Evolutionary conservation across 495 filamentous ascomycete species (phyloP).

Genomic region (Delitschia confertaspora): DNA sequence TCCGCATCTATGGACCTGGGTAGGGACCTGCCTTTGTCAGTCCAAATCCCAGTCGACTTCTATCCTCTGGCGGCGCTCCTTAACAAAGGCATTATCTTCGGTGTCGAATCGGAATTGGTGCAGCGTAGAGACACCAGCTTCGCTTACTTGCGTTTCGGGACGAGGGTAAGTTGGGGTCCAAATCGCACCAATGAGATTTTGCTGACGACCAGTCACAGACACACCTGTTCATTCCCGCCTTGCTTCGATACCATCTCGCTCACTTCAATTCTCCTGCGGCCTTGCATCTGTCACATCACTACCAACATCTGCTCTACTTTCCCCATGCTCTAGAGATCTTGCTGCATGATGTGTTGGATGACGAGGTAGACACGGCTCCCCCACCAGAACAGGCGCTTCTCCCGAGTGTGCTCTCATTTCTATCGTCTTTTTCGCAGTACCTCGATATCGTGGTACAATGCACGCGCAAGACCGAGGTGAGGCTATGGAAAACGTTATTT

Average conservation of each 20-base stretch:
- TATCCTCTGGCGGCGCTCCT: constrained; percentile 84
- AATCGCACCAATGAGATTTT: not conserved
- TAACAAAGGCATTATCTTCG: constrained; percentile 77
- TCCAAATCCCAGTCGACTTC: constrained; percentile 70
- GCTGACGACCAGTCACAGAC: constrained; percentile 30
- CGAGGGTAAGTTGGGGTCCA: constrained; percentile 30
- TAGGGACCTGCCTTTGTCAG: constrained; percentile 52
- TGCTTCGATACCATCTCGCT: constrained; percentile 67
- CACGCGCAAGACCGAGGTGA: constrained; percentile 91
- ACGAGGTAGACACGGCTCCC: constrained; percentile 72
- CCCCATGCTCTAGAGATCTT: constrained; percentile 87
- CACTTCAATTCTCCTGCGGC: constrained; percentile 65
- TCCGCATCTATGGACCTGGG: constrained; percentile 52
- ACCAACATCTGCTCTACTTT: constrained; percentile 80
- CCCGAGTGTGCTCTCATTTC: constrained; percentile 76
- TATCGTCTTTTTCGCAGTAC: constrained; percentile 81
- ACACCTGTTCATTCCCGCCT: constrained; percentile 73
- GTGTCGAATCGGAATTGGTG: constrained; percentile 83
- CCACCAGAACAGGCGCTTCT: constrained; percentile 57
- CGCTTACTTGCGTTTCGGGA: constrained; percentile 57
- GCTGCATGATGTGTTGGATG: constrained; percentile 86
- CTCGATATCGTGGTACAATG: constrained; percentile 96
- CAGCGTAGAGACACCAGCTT: constrained; percentile 86
- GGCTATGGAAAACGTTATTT: constrained; percentile 91
- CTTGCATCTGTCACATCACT: constrained; percentile 66